A percentile compares a stretch with the other conserved stretches of the same genome.
phyloP scores from a whole-genome alignment of 345 rosid species.

The Cardamine chenopodiifolia region DNA sequence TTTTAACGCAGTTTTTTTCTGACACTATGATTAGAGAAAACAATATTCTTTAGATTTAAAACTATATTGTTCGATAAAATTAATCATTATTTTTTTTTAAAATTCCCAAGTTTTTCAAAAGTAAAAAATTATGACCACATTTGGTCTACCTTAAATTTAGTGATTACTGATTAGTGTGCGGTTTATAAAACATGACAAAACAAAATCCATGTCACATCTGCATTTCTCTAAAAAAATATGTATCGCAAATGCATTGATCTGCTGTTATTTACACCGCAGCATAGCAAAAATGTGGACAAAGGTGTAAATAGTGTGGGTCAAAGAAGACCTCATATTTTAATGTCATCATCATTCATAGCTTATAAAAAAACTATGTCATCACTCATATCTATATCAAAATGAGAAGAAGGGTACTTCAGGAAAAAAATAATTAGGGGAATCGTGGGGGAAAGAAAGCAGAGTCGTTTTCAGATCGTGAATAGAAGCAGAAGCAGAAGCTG shows the following conservation, averaged over 20 bases:
- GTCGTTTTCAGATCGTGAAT: constrained; percentile 47
- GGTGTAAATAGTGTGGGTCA: not conserved
- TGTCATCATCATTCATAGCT: not conserved
- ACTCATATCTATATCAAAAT: not conserved
- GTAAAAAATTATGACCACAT: not conserved
- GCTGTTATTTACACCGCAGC: no score
- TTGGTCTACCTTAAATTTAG: not conserved
- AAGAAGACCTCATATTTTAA: not conserved
- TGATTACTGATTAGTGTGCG: not conserved
- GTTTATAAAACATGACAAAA: not conserved
- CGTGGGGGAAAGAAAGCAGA: constrained; percentile 38
- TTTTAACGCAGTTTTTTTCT: not conserved
- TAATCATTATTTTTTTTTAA: not conserved
- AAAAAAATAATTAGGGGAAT: not conserved
- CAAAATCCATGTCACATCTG: no score
- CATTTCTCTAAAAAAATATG: no score
- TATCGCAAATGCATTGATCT: not conserved
- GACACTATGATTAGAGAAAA: not conserved
- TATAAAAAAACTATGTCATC: not conserved
- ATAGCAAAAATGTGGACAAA: not conserved
- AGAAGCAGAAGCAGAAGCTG: constrained; percentile 13
- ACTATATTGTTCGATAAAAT: not conserved
- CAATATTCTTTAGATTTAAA: not conserved
- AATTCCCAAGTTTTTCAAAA: no score
- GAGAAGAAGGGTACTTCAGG: constrained; percentile 17